Conservation (phyloP, 495 filamentous ascomycete genomes). For the Neurospora hispaniola region DNA sequence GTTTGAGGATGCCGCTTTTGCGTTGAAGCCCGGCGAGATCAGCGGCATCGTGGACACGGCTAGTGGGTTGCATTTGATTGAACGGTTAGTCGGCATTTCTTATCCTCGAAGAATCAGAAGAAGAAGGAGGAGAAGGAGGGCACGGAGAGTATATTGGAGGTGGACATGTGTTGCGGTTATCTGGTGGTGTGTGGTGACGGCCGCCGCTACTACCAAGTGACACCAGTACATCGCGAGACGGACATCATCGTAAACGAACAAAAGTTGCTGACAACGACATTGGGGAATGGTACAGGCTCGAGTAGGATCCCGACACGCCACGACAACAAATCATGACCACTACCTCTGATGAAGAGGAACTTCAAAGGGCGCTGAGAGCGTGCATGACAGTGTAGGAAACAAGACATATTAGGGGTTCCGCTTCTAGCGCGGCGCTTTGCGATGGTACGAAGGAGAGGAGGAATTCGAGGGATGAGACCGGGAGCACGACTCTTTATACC, state of each 20-base stretch:
- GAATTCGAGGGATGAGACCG: not conserved
- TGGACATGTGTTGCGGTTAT: not conserved
- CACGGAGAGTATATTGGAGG: not conserved
- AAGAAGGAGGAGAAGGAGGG: too few species aligned
- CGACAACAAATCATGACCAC: not conserved
- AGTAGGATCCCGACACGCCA: not conserved
- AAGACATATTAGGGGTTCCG: not conserved
- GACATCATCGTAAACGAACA: not conserved
- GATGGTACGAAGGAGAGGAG: not conserved
- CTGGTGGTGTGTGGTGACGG: not conserved
- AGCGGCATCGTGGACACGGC: conserved; percentile 80
- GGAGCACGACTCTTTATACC: not conserved
- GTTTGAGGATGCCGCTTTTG: conserved; percentile 92
- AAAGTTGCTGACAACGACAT: not conserved
- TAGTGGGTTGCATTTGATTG: conserved; percentile 91
- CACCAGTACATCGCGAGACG: not conserved
- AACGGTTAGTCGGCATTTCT: conserved; percentile 53
- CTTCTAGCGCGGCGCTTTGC: not conserved
- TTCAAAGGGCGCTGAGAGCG: not conserved
- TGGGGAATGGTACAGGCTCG: not conserved
- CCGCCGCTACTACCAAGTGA: not conserved
- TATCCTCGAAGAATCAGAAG: not conserved
- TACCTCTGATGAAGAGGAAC: not conserved
- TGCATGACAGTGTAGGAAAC: not conserved
- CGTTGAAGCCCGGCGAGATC: conserved; percentile 71